Percentiles rank a stretch among this genome's conserved stretches.
Evolutionary conservation across 2,329 filamentous ascomycete species (phyloP).

Genomic region (Calonectria pseudoreteaudii): DNA sequence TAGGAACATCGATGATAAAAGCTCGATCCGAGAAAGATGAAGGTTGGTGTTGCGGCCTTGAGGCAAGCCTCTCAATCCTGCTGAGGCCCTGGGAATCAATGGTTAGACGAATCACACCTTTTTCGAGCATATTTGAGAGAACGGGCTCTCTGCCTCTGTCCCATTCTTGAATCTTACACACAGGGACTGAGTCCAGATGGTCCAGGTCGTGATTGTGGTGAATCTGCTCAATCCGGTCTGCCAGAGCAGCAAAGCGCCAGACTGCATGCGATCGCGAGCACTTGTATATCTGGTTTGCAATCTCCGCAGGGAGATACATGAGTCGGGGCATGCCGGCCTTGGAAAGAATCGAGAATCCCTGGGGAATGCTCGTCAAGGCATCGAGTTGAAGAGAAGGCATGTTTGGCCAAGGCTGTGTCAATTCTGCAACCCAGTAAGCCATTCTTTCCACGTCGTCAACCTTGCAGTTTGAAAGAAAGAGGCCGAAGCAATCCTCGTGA

Average conservation of each 20-base stretch:
- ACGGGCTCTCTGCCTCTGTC: not conserved
- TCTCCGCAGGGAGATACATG: not conserved
- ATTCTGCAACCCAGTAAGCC: not conserved
- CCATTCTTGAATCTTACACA: not conserved
- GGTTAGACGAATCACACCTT: not conserved
- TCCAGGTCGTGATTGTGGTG: not conserved
- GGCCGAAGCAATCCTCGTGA: not conserved
- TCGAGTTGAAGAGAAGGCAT: not conserved
- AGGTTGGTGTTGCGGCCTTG: not conserved
- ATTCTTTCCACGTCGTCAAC: not conserved
- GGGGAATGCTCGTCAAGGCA: not conserved
- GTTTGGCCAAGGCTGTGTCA: not conserved
- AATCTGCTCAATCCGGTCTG: not conserved
- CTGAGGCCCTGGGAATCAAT: conserved; percentile 2
- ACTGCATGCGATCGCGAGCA: not conserved
- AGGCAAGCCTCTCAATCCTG: not conserved
- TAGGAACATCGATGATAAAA: not conserved
- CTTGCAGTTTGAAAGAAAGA: not conserved
- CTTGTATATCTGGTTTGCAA: not conserved
- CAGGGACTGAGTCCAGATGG: not conserved
- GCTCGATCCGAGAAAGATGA: not conserved
- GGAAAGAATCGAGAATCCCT: not conserved
- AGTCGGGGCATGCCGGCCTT: not conserved
- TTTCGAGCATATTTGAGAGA: not conserved
- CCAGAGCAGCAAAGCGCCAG: not conserved